Percentiles rank a stretch among this genome's conserved stretches.
Conservation (phyloP, 2,329 filamentous ascomycete species). For the Catunica adiposa region DNA sequence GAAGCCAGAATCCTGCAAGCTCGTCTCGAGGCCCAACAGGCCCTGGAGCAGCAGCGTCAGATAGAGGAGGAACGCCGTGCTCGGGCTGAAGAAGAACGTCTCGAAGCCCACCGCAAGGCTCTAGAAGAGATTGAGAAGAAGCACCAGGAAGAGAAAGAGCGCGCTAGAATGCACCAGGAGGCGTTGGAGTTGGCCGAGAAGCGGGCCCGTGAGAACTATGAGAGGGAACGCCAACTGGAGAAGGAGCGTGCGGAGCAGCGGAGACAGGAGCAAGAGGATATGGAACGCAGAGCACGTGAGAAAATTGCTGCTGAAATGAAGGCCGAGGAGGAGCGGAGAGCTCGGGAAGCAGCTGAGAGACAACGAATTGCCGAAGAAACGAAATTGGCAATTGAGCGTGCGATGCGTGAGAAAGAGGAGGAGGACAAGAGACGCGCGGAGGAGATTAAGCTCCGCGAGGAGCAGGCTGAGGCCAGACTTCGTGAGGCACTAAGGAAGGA, state of each 20-base stretch:
- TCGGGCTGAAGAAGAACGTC: constrained; percentile 20
- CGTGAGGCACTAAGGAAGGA: constrained; percentile 23
- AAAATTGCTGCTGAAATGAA: constrained; percentile 18
- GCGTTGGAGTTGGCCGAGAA: constrained; percentile 30
- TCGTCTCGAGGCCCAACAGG: constrained; percentile 29
- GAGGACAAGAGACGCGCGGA: constrained; percentile 18
- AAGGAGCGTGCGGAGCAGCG: constrained; percentile 24
- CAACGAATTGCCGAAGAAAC: constrained; percentile 18
- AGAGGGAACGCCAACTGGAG: constrained; percentile 28
- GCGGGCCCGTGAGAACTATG: constrained; percentile 22
- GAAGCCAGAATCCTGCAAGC: constrained; percentile 28
- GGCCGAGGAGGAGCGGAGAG: constrained; percentile 16
- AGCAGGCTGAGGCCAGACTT: constrained; percentile 9
- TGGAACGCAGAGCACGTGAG: constrained; percentile 25
- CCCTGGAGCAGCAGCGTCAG: constrained; percentile 29
- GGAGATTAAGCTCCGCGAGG: constrained; percentile 14
- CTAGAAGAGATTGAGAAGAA: constrained; percentile 30
- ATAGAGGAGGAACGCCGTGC: constrained; percentile 27
- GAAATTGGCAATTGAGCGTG: constrained; percentile 15
- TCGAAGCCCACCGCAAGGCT: constrained; percentile 23
- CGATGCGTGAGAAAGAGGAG: constrained; percentile 18
- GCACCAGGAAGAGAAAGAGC: constrained; percentile 28
- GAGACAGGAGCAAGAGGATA: constrained; percentile 21
- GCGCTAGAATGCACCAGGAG: constrained; percentile 25
- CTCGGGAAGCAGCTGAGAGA: constrained; percentile 19